Evolutionary conservation across 129 eudicot species (phyloP).

Genomic region (sunflower (Helianthus annuus)): HanXRQr2.0-SUNRISE NC_035436.2:179953835-179954334

Average conservation of each 20-base stretch:
- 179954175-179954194: not conserved
- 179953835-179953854: not conserved
- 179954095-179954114: slow-evolving; percentile 6
- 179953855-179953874: not conserved
- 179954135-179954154: not conserved
- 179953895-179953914: slow-evolving; percentile 10
- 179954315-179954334: not conserved
- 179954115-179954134: slow-evolving; percentile 7
- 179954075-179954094: slow-evolving; percentile 63
- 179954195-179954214: too few species aligned
- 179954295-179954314: too few species aligned
- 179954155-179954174: not conserved
- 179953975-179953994: slow-evolving; percentile 75
- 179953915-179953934: not conserved
- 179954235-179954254: not conserved
- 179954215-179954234: too few species aligned
- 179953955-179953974: slow-evolving; percentile 86
- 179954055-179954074: slow-evolving; percentile 47
- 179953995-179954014: slow-evolving; percentile 96
- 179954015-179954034: slow-evolving; percentile 78
- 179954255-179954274: not conserved
- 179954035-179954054: slow-evolving; percentile 59
- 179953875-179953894: not conserved
- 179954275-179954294: not conserved
- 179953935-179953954: slow-evolving; percentile 62